Evolutionary conservation across 768 basidiomycete species (phyloP).

Genomic region (Myochromella boudieri): DNA sequence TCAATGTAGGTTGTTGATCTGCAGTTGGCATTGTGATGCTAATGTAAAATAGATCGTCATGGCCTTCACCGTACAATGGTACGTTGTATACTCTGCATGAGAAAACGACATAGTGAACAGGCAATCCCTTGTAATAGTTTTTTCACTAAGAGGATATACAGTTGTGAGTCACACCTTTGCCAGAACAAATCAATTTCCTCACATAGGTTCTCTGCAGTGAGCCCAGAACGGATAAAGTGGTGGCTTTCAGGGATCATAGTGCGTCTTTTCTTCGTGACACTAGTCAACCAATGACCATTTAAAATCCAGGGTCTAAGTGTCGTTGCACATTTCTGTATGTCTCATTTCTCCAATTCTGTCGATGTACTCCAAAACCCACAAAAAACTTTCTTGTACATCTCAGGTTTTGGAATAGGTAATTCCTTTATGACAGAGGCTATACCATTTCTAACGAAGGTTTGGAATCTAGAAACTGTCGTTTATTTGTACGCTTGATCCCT

Average conservation of each 20-base stretch:
- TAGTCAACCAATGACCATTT: background rate
- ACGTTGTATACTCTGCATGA: conserved; percentile 7
- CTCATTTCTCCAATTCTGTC: background rate
- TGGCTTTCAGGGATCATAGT: conserved; percentile 36
- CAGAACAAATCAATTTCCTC: background rate
- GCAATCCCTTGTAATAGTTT: conserved; percentile 24
- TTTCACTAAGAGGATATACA: conserved; percentile 38
- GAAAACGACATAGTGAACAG: background rate
- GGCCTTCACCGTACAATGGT: conserved; percentile 44
- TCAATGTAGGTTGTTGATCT: conserved; percentile 28
- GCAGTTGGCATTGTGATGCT: background rate
- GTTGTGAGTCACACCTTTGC: conserved; percentile 26
- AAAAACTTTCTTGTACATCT: no score
- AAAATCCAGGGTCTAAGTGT: conserved; percentile 29
- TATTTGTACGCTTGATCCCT: conserved; percentile 27
- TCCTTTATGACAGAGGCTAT: background rate
- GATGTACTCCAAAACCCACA: background rate
- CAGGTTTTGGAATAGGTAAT: conserved; percentile 43
- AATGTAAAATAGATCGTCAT: conserved; percentile 31
- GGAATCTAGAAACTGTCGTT: conserved; percentile 34
- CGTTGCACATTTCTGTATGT: conserved; percentile 40
- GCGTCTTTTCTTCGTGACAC: conserved; percentile 1
- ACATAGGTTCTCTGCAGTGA: conserved; percentile 26
- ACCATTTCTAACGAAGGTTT: background rate
- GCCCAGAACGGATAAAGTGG: conserved; percentile 30